Evolutionary conservation across 129 eudicot species (phyloP), one percentile per base, ranked within the genome.

Genomic region (Helianthus annuus): DNA sequence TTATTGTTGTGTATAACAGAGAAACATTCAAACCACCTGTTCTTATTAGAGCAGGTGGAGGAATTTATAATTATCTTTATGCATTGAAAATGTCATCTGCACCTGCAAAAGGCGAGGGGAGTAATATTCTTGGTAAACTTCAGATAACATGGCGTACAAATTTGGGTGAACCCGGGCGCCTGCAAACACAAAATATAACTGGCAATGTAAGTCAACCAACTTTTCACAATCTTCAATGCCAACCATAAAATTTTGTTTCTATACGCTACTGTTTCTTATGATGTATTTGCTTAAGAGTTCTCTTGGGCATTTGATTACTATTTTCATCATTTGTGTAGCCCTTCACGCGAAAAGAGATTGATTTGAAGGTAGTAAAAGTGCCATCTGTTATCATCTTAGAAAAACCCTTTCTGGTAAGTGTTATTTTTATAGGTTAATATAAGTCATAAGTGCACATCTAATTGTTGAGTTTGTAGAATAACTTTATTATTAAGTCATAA

Each of bases 111-210:
- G 82, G 73, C 14, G 97, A 88, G 85, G 96, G 97, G 54, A 94
- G 92, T 71, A 90, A 94, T 76, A 70, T 87, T 66, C 96, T 94
- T 48, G 98, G 98, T 13, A 94, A 94, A 82, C 96, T 94, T 69
- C 98, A 90, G 82, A 86, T 94, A 78, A 94, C 97, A 61, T 94
- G 98, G 98, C 98, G 96, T 69, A 90, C 97, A 19, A 90, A 94
- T 75, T 83, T 94, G 84, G 98, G 98, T 68, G 98, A 94, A 78
- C 93, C 98, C 36, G 98, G 98, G 12, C 96, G 97, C 80, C 87
- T 94, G 82, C 98, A 94, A 83, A 94, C 98, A 4, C 98, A 94
- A 70, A 88, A 94, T 54, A 94, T 94, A 64, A 84, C 88, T 77
- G 97, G 96, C 62, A 94, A 76, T 81, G 98, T 94, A 88, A 82